phyloP scores from a whole-genome alignment of 129 eudicot species.

The Chrysanthemum makinoi region DNA sequence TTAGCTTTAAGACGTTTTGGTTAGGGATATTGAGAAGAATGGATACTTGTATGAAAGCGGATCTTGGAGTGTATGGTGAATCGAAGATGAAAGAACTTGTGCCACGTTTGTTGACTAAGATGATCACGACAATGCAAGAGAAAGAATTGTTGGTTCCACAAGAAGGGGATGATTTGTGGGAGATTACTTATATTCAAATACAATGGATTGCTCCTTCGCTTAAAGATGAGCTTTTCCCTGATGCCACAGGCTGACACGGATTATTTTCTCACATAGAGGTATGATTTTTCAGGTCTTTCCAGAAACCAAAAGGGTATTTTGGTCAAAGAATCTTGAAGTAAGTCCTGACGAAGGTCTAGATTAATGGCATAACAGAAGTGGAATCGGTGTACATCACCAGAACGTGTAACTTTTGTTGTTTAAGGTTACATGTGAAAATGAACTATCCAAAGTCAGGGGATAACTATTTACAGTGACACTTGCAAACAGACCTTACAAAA shows the following conservation, averaged over 20 bases:
- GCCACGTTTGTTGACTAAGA: slow-evolving; percentile 58
- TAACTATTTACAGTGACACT: no score
- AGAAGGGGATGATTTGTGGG: slow-evolving; percentile 91
- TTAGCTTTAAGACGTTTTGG: slow-evolving; percentile 77
- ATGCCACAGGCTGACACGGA: slow-evolving; percentile 12
- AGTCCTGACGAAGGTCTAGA: no score
- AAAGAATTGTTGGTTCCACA: slow-evolving; percentile 43
- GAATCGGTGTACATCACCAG: no score
- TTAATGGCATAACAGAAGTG: no score
- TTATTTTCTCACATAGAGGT: not conserved
- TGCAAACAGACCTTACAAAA: no score
- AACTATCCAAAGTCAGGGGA: no score
- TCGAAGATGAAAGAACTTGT: slow-evolving; percentile 56
- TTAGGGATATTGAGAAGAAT: slow-evolving; percentile 77
- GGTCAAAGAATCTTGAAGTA: not conserved
- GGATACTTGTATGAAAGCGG: slow-evolving; percentile 93
- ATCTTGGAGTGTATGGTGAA: slow-evolving; percentile 67
- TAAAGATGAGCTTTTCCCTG: slow-evolving; percentile 78
- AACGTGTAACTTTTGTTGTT: no score
- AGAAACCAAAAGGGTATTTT: not conserved
- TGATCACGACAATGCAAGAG: slow-evolving; percentile 68
- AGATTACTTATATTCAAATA: slow-evolving; percentile 75
- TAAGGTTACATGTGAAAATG: no score
- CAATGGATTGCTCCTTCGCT: slow-evolving; percentile 94
- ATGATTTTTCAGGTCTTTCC: not conserved